Percentiles rank a stretch among this genome's conserved stretches.
phyloP scores from a whole-genome alignment of 768 basidiomycete genomes.

The Coprinopsis sp. region DNA sequence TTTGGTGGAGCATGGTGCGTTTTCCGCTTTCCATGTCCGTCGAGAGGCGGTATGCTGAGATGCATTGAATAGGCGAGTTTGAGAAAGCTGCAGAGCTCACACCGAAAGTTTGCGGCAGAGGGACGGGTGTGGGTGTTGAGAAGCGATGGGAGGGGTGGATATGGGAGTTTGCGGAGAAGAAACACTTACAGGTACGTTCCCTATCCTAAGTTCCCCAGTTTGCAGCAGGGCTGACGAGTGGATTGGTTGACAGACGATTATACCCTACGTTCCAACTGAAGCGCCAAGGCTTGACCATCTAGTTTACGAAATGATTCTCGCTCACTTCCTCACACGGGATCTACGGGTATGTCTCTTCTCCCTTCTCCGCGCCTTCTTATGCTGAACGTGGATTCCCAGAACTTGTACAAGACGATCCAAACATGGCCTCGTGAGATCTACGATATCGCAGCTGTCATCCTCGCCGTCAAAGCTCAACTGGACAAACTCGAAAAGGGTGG shows the following conservation, averaged over 20 bases:
- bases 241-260: slow-evolving; percentile 55
- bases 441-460: slow-evolving; percentile 79
- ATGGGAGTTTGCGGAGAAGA: slow-evolving; percentile 80
- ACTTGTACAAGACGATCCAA: slow-evolving; percentile 70
- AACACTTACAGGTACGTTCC: slow-evolving; percentile 72
- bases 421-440: slow-evolving; percentile 93
- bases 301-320: slow-evolving; percentile 95
- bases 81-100: slow-evolving; percentile 76
- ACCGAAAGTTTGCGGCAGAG: slow-evolving; percentile 72
- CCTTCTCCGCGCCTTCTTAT: not conserved
- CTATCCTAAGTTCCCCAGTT: not conserved
- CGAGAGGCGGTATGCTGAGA: not conserved
- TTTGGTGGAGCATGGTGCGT: slow-evolving; percentile 73
- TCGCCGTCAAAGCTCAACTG: slow-evolving; percentile 82
- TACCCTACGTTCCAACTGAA: slow-evolving; percentile 84
- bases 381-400: slow-evolving; percentile 35
- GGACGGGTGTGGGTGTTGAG: slow-evolving; percentile 40
- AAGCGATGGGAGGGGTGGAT: slow-evolving; percentile 97
- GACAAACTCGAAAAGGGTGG: slow-evolving; percentile 37
- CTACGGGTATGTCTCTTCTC: slow-evolving; percentile 44
- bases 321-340: slow-evolving; percentile 77
- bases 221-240: not conserved
- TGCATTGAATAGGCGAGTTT: slow-evolving; percentile 45
- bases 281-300: slow-evolving; percentile 74
- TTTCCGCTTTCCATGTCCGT: not conserved